These are phyloP conservation scores for Spinellus fusiger DNA, from an alignment of 192 early-diverging fungal genomes.

Conservation along the genomic window DNA sequence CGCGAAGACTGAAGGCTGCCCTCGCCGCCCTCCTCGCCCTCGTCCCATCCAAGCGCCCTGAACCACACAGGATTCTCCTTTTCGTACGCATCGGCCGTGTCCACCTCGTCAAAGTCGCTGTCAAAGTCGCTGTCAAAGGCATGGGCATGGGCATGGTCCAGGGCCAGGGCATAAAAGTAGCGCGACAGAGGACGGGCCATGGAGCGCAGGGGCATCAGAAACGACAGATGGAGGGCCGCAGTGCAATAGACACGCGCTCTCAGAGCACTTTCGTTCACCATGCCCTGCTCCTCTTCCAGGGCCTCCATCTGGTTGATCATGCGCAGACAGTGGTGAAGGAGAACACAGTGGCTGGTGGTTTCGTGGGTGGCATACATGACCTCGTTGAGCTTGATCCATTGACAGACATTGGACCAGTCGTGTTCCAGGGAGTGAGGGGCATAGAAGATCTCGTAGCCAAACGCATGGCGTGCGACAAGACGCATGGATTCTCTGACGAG, in stretches of 20 bases:
- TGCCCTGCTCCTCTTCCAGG: constrained; percentile 1
- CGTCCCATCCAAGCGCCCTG: background rate
- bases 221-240: constrained; percentile 24
- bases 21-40: background rate
- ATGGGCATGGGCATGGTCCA: background rate
- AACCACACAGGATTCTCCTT: constrained; percentile 3
- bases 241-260: constrained; percentile 20
- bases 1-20: too few relatives aligned
- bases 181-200: constrained; percentile 4
- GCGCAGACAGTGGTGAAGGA: constrained; percentile 16
- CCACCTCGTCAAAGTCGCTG: background rate
- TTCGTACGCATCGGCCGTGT: background rate
- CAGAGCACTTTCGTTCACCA: background rate
- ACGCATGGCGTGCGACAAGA: constrained; percentile 9
- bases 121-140: too few relatives aligned
- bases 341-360: background rate
- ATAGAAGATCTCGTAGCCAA: constrained; percentile 25
- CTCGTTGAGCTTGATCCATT: constrained; percentile 24
- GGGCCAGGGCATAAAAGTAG: constrained; percentile 18
- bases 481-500: constrained; percentile 15
- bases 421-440: background rate
- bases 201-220: constrained; percentile 4
- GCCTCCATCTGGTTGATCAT: constrained; percentile 22
- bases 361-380: constrained; percentile 9
- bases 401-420: constrained; percentile 18